Evolutionary conservation across 371 early-diverging fungal species (phyloP).

Genomic region (Haplosporangium sp.): DNA sequence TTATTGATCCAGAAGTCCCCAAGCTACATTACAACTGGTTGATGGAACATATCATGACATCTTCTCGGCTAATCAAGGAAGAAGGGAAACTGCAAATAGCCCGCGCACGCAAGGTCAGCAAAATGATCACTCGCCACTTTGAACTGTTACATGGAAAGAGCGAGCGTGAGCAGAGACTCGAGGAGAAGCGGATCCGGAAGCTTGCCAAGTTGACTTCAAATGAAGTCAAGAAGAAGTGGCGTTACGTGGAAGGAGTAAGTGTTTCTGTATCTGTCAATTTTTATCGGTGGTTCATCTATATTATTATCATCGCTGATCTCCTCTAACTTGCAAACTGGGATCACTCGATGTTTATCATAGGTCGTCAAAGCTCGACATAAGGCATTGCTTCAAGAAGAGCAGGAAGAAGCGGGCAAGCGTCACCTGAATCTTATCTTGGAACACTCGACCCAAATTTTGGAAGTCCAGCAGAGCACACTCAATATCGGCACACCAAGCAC

Average conservation of each 20-base stretch:
- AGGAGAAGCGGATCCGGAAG: slow-evolving; percentile 62
- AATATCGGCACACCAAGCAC: slow-evolving; percentile 26
- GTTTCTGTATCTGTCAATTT: background rate
- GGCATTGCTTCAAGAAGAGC: slow-evolving; percentile 69
- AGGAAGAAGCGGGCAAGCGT: slow-evolving; percentile 69
- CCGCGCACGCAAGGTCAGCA: slow-evolving; percentile 66
- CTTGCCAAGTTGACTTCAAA: slow-evolving; percentile 75
- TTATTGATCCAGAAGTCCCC: slow-evolving; percentile 51
- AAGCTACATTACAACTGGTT: slow-evolving; percentile 56
- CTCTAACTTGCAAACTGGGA: too few species aligned
- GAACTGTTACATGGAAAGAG: slow-evolving; percentile 63
- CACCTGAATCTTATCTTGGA: slow-evolving; percentile 76
- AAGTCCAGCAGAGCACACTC: slow-evolving; percentile 71
- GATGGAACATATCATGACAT: slow-evolving; percentile 55
- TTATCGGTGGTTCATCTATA: background rate
- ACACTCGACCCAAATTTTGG: slow-evolving; percentile 77
- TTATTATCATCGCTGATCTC: too few species aligned
- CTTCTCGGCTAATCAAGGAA: slow-evolving; percentile 58
- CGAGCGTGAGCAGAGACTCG: slow-evolving; percentile 61
- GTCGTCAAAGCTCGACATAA: slow-evolving; percentile 68
- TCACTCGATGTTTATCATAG: slow-evolving; percentile 7
- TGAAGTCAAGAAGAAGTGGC: slow-evolving; percentile 78
- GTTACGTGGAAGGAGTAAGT: slow-evolving; percentile 68
- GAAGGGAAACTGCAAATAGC: slow-evolving; percentile 60
- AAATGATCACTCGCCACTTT: slow-evolving; percentile 69